Evolutionary conservation across 768 basidiomycete species (phyloP).

Genomic region (Vararia minispora): DNA sequence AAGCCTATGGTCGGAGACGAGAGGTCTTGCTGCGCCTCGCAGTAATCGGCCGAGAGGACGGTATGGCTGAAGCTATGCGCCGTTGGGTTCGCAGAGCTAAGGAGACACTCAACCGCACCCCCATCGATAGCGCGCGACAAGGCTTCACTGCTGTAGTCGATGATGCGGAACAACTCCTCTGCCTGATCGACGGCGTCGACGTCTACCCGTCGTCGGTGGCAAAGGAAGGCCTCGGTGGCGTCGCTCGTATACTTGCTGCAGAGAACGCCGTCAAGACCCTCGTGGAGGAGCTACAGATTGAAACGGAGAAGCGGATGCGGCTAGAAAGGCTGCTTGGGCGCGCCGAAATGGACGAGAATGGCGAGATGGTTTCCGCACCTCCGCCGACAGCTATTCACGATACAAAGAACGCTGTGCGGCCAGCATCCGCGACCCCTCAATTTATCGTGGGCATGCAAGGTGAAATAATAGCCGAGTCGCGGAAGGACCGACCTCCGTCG

Average conservation of each 20-base stretch:
- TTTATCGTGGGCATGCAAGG: too few species aligned
- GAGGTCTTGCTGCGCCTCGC: constrained; percentile 58
- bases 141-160: constrained; percentile 5
- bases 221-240: constrained; percentile 32
- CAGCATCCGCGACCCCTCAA: too few species aligned
- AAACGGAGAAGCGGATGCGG: constrained; percentile 38
- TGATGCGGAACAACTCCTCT: constrained; percentile 12
- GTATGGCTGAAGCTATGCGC: constrained; percentile 38
- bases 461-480: too few species aligned
- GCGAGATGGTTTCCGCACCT: constrained; percentile 1
- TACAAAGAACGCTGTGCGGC: too few species aligned
- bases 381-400: too few species aligned
- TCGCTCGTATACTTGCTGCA: constrained; percentile 41
- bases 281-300: constrained; percentile 44
- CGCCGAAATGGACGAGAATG: constrained; percentile 5
- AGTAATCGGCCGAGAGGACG: constrained; percentile 55
- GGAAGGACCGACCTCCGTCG: too few species aligned
- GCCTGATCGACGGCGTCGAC: constrained; percentile 23
- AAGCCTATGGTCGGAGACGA: constrained; percentile 59
- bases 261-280: constrained; percentile 39
- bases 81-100: constrained; percentile 44
- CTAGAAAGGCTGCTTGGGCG: constrained; percentile 25
- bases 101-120: constrained; percentile 24
- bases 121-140: constrained; percentile 2
- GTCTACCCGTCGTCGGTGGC: too few species aligned